These are phyloP conservation scores for Curvularia eragrostidis DNA, from an alignment of 2,329 filamentous ascomycete genomes.

Conservation along the genomic window DNA sequence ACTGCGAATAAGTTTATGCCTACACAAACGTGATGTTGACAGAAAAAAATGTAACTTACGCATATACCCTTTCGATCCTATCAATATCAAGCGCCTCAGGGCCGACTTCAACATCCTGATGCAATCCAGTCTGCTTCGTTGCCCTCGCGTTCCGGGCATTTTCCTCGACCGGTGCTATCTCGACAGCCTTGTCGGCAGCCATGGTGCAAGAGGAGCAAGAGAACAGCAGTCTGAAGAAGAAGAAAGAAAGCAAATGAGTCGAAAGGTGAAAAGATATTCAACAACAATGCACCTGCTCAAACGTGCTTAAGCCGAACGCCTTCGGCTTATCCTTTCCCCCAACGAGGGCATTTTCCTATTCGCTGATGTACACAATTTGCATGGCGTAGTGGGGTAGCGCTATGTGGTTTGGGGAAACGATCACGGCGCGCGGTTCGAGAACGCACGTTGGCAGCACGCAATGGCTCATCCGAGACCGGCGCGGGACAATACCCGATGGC, in stretches of 20 bases:
- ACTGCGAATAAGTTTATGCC: constrained; percentile 12
- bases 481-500: background rate
- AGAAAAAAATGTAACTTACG: constrained; percentile 29
- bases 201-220: constrained; percentile 24
- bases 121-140: constrained; percentile 35
- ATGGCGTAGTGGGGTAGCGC: constrained; percentile 30
- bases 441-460: background rate
- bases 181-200: constrained; percentile 28
- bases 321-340: constrained; percentile 11
- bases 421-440: constrained; percentile 11
- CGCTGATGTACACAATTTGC: constrained; percentile 23
- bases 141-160: constrained; percentile 22
- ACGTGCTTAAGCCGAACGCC: constrained; percentile 27
- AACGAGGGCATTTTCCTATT: constrained; percentile 15
- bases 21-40: background rate
- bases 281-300: constrained; percentile 5
- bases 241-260: constrained; percentile 18
- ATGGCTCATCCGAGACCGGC: background rate
- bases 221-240: background rate
- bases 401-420: constrained; percentile 25
- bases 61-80: constrained; percentile 48
- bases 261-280: background rate
- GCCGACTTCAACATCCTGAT: constrained; percentile 45
- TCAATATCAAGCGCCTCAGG: constrained; percentile 44
- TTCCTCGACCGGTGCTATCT: constrained; percentile 25